Evolutionary conservation across 164 flowering plant genomes (phyloP).

Genomic region (Berberis vulgaris): DNA sequence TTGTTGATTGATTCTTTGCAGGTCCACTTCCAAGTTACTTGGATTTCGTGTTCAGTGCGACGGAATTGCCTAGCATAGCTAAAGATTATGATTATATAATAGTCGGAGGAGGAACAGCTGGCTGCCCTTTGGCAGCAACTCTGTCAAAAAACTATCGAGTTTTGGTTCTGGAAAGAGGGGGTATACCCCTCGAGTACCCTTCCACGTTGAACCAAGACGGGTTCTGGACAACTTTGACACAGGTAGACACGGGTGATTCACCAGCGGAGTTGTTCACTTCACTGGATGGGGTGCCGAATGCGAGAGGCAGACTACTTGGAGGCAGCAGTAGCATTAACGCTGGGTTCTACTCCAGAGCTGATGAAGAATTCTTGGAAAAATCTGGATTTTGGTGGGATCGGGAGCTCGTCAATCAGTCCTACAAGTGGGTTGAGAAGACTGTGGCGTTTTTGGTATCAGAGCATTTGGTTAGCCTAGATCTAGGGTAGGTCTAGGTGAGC

Average conservation of each 20-base stretch:
- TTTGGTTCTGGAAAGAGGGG: constrained; percentile 62
- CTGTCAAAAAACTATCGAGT: constrained; percentile 51
- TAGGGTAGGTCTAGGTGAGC: too few species aligned
- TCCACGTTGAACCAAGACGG: constrained; percentile 25
- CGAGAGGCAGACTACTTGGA: constrained; percentile 55
- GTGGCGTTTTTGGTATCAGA: constrained; percentile 28
- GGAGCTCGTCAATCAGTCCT: constrained; percentile 45
- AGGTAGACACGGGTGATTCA: constrained; percentile 14
- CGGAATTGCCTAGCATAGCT: too few species aligned
- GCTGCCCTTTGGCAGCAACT: constrained; percentile 69
- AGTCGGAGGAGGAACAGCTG: constrained; percentile 73
- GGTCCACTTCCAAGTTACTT: too few species aligned
- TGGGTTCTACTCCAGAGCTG: constrained; percentile 60
- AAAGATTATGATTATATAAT: constrained; percentile 68
- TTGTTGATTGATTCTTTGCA: too few species aligned
- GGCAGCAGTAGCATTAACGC: constrained; percentile 65
- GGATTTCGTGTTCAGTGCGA: too few species aligned
- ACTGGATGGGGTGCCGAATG: constrained; percentile 60
- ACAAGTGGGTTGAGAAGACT: constrained; percentile 69
- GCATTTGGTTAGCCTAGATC: too few species aligned
- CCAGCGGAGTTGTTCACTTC: constrained; percentile 52
- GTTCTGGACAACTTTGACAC: constrained; percentile 29
- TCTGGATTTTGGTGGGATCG: constrained; percentile 48
- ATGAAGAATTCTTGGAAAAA: constrained; percentile 41
- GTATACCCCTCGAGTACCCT: constrained; percentile 45